These are phyloP conservation scores for Aspergillus fijiensis DNA, from an alignment of 2,329 filamentous ascomycete genomes.

Conservation along the genomic window DNA sequence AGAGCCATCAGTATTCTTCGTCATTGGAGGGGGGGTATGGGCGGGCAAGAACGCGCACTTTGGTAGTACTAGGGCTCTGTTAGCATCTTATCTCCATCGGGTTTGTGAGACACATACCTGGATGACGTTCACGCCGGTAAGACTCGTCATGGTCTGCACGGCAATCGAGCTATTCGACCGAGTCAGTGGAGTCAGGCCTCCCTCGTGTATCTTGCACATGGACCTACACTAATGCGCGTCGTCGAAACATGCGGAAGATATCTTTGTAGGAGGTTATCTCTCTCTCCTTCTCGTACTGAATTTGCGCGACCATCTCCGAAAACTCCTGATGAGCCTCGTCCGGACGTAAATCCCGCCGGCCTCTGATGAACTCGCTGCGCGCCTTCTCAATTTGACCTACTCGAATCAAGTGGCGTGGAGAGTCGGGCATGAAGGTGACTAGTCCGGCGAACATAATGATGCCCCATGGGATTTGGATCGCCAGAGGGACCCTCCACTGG, in stretches of 20 bases:
- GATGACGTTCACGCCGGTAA: slow-evolving; percentile 60
- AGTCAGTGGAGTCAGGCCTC: slow-evolving; percentile 12
- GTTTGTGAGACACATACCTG: slow-evolving; percentile 34
- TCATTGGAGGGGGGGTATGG: neutral
- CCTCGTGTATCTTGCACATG: neutral
- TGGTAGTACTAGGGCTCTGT: slow-evolving; percentile 30
- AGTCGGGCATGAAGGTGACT: slow-evolving; percentile 57
- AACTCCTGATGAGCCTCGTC: slow-evolving; percentile 54
- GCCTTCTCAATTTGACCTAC: slow-evolving; percentile 52
- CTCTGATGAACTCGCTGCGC: slow-evolving; percentile 49
- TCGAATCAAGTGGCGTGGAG: slow-evolving; percentile 55
- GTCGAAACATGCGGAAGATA: slow-evolving; percentile 54
- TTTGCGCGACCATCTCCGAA: slow-evolving; percentile 54
- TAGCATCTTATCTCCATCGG: neutral
- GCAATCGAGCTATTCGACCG: slow-evolving; percentile 45
- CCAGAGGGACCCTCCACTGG: slow-evolving; percentile 58
- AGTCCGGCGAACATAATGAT: slow-evolving; percentile 56
- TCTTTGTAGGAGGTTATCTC: slow-evolving; percentile 55
- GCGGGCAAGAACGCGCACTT: slow-evolving; percentile 24
- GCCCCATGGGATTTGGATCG: slow-evolving; percentile 57
- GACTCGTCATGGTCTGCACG: slow-evolving; percentile 58
- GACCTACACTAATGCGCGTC: slow-evolving; percentile 51
- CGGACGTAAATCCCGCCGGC: slow-evolving; percentile 48
- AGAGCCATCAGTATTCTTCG: slow-evolving; percentile 35
- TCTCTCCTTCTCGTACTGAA: slow-evolving; percentile 58